Conservation (phyloP, 306 rosid genomes). For the Fragaria nilgerrensis region DNA sequence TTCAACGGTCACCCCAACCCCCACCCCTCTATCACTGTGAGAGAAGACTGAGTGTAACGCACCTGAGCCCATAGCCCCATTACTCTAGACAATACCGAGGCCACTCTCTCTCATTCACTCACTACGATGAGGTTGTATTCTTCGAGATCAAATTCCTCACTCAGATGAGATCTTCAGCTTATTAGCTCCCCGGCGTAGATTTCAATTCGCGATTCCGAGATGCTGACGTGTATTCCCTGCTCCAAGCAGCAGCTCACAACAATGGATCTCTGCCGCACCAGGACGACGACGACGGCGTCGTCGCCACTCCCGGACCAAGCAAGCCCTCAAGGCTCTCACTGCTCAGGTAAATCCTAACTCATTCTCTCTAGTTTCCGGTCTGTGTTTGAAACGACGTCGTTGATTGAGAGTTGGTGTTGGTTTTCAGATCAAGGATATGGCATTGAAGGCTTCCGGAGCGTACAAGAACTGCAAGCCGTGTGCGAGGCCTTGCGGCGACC, state of each 20-base stretch:
- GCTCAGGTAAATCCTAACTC: slow-evolving; percentile 58
- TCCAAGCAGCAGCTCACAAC: slow-evolving; percentile 81
- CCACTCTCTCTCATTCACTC: not conserved
- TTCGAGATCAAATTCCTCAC: not conserved
- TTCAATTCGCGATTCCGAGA: slow-evolving; percentile 31
- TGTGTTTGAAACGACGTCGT: not conserved
- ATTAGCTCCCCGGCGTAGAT: not conserved
- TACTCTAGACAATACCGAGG: not conserved
- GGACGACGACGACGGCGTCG: slow-evolving; percentile 68
- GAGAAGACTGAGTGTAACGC: not conserved
- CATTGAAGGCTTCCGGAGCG: slow-evolving; percentile 93
- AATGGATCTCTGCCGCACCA: slow-evolving; percentile 82
- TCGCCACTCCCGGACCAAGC: slow-evolving; percentile 67
- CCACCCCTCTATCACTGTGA: slow-evolving; percentile 5
- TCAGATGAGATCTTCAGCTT: slow-evolving; percentile 34
- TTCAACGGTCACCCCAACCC: slow-evolving; percentile 33
- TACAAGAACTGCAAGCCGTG: slow-evolving; percentile 95
- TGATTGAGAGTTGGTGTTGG: not conserved
- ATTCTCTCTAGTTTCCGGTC: not conserved
- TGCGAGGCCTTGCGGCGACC: slow-evolving; percentile 59
- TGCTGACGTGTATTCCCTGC: slow-evolving; percentile 96
- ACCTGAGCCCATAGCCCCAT: not conserved
- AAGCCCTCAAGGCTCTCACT: slow-evolving; percentile 83
- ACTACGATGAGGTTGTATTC: not conserved
- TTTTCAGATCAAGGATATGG: slow-evolving; percentile 95